Evolutionary conservation across 1,284 basidiomycete genomes (phyloP).

Genomic region (Sanguinoderma infundibulare): DNA sequence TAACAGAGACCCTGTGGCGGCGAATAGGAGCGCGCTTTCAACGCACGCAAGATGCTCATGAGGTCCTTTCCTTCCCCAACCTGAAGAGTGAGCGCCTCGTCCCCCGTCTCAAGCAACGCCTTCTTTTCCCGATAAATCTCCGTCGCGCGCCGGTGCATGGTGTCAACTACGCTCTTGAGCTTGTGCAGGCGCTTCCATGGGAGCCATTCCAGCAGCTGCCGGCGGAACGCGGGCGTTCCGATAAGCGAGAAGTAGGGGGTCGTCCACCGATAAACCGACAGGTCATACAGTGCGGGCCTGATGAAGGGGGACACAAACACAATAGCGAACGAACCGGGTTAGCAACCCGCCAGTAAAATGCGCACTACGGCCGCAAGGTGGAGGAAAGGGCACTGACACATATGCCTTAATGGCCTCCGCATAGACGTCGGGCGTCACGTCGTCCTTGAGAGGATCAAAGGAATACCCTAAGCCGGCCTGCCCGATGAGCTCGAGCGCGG

Average conservation of each 20-base stretch:
- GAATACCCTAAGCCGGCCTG: constrained; percentile 42
- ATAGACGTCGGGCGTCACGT: constrained; percentile 31
- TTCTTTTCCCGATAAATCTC: constrained; percentile 32
- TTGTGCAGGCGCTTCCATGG: constrained; percentile 28
- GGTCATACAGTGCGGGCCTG: constrained; percentile 24
- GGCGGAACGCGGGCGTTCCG: constrained; percentile 27
- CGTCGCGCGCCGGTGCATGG: constrained; percentile 26
- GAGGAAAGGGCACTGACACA: constrained; percentile 21
- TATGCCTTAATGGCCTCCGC: constrained; percentile 36
- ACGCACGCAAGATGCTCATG: constrained; percentile 37
- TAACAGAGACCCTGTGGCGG: constrained; percentile 7
- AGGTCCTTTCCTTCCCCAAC: constrained; percentile 38
- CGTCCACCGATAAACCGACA: constrained; percentile 23
- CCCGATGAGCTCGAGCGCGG: constrained; percentile 42
- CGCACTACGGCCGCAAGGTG: not conserved
- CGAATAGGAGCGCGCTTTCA: constrained; percentile 22
- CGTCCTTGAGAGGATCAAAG: constrained; percentile 37
- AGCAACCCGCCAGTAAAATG: not conserved
- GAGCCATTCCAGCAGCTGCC: constrained; percentile 25
- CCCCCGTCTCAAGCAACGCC: constrained; percentile 30
- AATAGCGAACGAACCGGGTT: too few species aligned
- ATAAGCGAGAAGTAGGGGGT: constrained; percentile 23
- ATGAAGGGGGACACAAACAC: not conserved
- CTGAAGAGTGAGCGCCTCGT: constrained; percentile 31
- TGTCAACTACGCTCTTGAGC: constrained; percentile 28